Base-by-base conservation (phyloP, 2,329 filamentous ascomycete species). In the Fusarium xyrophilum region DNA sequence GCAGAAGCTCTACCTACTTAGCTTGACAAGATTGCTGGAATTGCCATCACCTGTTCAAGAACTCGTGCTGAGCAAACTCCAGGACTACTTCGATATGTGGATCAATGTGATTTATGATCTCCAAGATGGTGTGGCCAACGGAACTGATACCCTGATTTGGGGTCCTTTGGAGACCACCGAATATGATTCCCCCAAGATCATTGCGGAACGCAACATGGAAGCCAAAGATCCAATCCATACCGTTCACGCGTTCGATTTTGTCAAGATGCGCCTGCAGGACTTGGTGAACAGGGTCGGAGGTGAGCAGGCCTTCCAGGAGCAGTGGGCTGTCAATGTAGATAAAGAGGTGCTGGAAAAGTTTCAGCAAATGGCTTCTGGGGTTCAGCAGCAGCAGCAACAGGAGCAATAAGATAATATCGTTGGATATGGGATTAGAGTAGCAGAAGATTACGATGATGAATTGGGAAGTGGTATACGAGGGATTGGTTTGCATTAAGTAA, bases 81-180 rank as follows among this genome's bases (percentile, higher is more conserved):
- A 96, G 76, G 90, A 90, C 73, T 88, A 92, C 72, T 88, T 96
- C 73, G 84, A 84, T 2, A 85, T 93, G 80, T 96, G 92, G 92
- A 91, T 89, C 3, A 87, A 86, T 67, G 85, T 92, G 2, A 81
- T 94, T 32, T 80, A 80, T 3, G 89, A 93, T 72, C 79, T 94
- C 51, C 82, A 89, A 54, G 88, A 90, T 46, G 87, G 87, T 27
- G 82, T 83, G 40, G 82, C 83, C 28, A 82, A 84, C 47, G 82
- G 79, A 4, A 77, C 78, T 3, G 87, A 89, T 74, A 82, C 79
- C 55, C 79, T 87, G n/a, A 80, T 88, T 15, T 83, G 83, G 80
- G 75, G 72, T 2, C 74, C 79, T 4, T 66, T 74, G 11, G 81
- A 83, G 65, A 67, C 77, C 8, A 80, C 77, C 8, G 84, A 88